Base-by-base conservation (phyloP, 2,329 filamentous ascomycete species). In the Diplodia seriata region DNA sequence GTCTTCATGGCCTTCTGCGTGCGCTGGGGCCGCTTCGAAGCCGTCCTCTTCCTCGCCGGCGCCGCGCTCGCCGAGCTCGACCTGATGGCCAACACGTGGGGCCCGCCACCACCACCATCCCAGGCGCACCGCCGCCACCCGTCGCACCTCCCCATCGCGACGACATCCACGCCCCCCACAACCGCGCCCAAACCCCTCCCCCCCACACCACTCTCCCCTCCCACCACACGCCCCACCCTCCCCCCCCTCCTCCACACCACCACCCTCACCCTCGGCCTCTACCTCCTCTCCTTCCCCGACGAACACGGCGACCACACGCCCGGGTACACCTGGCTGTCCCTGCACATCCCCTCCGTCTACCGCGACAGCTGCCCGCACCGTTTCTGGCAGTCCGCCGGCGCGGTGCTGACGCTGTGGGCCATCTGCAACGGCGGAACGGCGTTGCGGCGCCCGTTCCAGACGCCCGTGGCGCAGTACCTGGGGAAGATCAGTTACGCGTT, bases 401-500 rank as follows among this genome's bases (percentile, higher is more conserved):
- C 85, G 1, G 77, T 85, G 36, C 69, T 74, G 20, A 66, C 70
- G 20, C 61, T 75, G 8, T 66, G 73, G 54, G 70, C 71, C 4
- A 59, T 72, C 20, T 69, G 65, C 49, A 70, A 71, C 53, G 69
- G 61, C 14, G n/a, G n/a, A n/a, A 49, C 66, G 4, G 51, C 67
- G 67, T 69, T 82, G 67, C 81, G 82, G 69, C 72, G 72, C 3
- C 80, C 83, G 33, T 85, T 87, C 72, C 83, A 83, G 66, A 80
- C 79, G 2, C 74, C 77, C 0, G 70, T 85, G 14, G 82, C 84
- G 14, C 85, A 86, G 70, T 89, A 88, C 73, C 82, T 86, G 23
- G 86, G 84, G 14, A 81, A 82, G 31, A 84, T 88, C 69, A 86
- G 84, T 67, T 89, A 85, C 70, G 83, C 86, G 3, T 78, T 89